Conservation (phyloP, 1,139 yeast species). For the Sugiyamaella novakii region DNA sequence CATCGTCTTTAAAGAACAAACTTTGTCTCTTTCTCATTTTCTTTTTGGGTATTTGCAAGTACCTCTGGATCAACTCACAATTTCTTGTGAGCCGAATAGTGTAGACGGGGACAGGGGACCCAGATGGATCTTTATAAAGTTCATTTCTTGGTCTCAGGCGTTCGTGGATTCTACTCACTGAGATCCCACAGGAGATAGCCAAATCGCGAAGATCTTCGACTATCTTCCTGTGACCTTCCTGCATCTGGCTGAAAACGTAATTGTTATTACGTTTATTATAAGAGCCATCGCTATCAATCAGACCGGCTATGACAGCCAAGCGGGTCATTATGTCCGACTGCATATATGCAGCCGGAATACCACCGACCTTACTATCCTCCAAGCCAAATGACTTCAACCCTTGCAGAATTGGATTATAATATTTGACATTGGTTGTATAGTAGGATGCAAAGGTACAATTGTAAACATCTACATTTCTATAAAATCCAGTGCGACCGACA, state of each 20-base stretch:
- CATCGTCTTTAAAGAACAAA: too few species aligned
- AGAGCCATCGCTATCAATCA: not conserved
- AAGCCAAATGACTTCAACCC: not conserved
- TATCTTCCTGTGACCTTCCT: not conserved
- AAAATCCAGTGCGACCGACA: not conserved
- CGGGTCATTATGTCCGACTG: not conserved
- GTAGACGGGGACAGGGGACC: too few species aligned
- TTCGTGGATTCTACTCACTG: too few species aligned
- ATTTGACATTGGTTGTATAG: too few species aligned
- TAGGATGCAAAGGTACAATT: too few species aligned
- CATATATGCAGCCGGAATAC: not conserved
- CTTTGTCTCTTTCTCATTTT: too few species aligned
- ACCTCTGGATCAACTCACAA: too few species aligned
- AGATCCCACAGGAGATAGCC: not conserved
- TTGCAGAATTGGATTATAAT: not conserved
- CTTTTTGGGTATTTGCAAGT: too few species aligned
- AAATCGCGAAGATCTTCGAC: not conserved
- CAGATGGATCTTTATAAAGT: too few species aligned
- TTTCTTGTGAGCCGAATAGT: too few species aligned
- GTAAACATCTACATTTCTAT: not conserved
- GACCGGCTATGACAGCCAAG: not conserved
- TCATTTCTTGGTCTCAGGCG: too few species aligned
- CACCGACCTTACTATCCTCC: not conserved
- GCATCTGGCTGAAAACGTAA: not conserved
- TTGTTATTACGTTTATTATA: not conserved